Conservation (phyloP, 441 rosid species). For the Hura crepitans region DNA sequence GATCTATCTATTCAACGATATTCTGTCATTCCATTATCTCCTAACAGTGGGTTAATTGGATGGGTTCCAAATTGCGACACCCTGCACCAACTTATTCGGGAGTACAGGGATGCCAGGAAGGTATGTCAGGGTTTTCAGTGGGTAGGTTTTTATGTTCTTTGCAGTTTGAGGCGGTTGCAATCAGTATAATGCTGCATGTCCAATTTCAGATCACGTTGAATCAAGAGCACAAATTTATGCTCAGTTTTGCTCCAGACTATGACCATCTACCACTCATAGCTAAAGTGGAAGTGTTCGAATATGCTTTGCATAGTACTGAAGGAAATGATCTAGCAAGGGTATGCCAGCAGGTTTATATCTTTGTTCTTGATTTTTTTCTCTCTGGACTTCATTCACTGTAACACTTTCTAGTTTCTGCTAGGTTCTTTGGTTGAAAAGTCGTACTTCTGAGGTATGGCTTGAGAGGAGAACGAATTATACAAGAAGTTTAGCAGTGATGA, state of each 20-base stretch:
- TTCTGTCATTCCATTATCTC: constrained; percentile 90
- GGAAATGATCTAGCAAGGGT: constrained; percentile 98
- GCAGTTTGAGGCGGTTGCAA: constrained; percentile 9
- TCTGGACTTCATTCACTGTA: constrained; percentile 16
- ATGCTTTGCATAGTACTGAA: constrained; percentile 84
- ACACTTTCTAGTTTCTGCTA: constrained; percentile 31
- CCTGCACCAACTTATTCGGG: constrained; percentile 87
- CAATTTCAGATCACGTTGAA: constrained; percentile 75
- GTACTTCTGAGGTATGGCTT: constrained; percentile 97
- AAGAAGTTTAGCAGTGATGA: constrained; percentile 98
- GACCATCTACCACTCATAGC: constrained; percentile 92
- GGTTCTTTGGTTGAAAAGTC: constrained; percentile 99
- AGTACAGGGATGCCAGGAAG: constrained; percentile 95
- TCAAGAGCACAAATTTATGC: constrained; percentile 91
- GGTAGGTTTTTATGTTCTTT: neutral
- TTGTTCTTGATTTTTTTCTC: constrained; percentile 15
- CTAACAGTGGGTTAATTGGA: constrained; percentile 93
- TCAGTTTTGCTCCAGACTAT: constrained; percentile 91
- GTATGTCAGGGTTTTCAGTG: constrained; percentile 34
- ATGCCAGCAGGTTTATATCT: constrained; percentile 20
- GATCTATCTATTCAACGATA: constrained; percentile 91
- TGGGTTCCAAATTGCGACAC: constrained; percentile 99
- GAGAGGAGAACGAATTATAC: constrained; percentile 98
- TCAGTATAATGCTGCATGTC: neutral
- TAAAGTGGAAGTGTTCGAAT: constrained; percentile 92